phyloP scores from a whole-genome alignment of 345 rosid species.

The Cardamine resedifolia region DNA sequence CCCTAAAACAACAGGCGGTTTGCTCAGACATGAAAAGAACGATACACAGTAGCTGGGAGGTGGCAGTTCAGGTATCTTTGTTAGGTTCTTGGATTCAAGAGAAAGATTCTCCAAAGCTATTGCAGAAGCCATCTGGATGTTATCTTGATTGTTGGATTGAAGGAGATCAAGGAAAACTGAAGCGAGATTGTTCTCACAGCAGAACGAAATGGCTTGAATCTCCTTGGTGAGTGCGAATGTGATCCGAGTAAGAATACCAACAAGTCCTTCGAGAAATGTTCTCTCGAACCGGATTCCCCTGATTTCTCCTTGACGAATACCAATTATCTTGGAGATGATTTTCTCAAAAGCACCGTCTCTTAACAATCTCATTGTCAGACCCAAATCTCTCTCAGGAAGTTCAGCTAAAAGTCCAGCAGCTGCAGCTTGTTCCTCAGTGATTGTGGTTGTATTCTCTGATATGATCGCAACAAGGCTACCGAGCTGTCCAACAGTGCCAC shows the following conservation, averaged over 20 bases:
- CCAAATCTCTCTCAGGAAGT: constrained; percentile 93
- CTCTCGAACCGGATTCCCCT: constrained; percentile 74
- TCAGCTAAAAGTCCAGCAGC: constrained; percentile 91
- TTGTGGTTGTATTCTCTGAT: constrained; percentile 54
- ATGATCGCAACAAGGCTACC: constrained; percentile 63
- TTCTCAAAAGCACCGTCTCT: constrained; percentile 70
- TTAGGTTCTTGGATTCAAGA: constrained; percentile 72
- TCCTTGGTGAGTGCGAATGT: constrained; percentile 78
- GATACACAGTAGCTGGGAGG: constrained; percentile 54
- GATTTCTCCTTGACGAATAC: constrained; percentile 70
- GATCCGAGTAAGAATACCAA: constrained; percentile 68
- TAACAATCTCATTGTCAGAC: constrained; percentile 81
- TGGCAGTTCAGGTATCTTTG: constrained; percentile 74
- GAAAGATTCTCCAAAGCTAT: constrained; percentile 87
- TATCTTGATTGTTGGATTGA: constrained; percentile 69
- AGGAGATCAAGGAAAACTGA: constrained; percentile 70
- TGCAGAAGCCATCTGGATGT: constrained; percentile 81
- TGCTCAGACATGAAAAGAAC: constrained; percentile 70
- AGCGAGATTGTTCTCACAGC: constrained; percentile 65
- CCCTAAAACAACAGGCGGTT: constrained; percentile 64
- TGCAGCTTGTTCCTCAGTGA: constrained; percentile 87
- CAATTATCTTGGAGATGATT: constrained; percentile 52
- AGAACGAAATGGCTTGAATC: constrained; percentile 57
- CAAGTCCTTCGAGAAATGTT: constrained; percentile 80
- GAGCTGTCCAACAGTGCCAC: constrained; percentile 86